Conservation (phyloP, 2,329 filamentous ascomycete genomes). For the Zelopaecilomyces penicillatus region DNA sequence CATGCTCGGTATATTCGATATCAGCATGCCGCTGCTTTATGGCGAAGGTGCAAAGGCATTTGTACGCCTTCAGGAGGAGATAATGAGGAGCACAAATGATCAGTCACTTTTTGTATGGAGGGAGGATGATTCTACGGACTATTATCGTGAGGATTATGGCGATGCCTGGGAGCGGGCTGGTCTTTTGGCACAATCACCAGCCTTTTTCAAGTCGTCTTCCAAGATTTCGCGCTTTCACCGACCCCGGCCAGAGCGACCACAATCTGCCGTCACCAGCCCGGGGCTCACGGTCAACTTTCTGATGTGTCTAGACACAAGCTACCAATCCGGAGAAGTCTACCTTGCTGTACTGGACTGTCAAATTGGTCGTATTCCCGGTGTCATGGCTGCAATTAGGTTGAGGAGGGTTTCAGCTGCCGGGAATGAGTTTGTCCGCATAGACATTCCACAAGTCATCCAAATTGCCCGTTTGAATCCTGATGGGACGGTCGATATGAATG, state of each 20-base stretch:
- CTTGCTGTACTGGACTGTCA: neutral
- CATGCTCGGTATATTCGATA: conserved; percentile 14
- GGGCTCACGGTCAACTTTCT: neutral
- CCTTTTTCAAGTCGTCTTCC: neutral
- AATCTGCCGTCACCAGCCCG: neutral
- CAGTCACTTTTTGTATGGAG: conserved; percentile 9
- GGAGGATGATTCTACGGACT: neutral
- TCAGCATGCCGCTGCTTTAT: conserved; percentile 16
- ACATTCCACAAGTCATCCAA: neutral
- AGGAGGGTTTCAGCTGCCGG: neutral
- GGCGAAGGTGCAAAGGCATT: conserved; percentile 14
- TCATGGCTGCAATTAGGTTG: neutral
- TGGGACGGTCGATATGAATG: neutral
- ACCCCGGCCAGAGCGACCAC: neutral
- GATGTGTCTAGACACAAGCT: neutral
- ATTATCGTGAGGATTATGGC: neutral
- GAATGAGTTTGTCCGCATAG: neutral
- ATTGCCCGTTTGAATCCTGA: neutral
- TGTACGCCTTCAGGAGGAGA: conserved; percentile 13
- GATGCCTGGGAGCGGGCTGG: neutral
- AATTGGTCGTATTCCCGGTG: neutral
- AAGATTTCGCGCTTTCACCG: neutral
- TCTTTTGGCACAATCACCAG: neutral
- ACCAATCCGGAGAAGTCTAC: neutral
- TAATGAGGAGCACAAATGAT: conserved; percentile 9